Percentiles rank a stretch among this genome's conserved stretches.
phyloP scores from a whole-genome alignment of 1,284 basidiomycete genomes.

The Tilletia horrida region DNA sequence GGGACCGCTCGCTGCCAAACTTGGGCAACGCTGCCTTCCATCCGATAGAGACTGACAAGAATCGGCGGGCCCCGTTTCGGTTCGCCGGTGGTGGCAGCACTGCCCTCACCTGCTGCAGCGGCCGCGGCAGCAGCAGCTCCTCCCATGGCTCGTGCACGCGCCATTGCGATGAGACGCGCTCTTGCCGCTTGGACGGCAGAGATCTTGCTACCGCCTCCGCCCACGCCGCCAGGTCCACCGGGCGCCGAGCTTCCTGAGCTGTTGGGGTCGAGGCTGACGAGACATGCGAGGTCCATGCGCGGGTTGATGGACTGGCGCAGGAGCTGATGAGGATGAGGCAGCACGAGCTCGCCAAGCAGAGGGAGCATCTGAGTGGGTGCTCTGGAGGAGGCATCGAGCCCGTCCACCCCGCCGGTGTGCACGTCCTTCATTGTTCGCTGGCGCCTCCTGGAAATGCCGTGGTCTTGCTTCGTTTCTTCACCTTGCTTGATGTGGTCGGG shows the following conservation, averaged over 20 bases:
- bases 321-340: conserved; percentile 7
- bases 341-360: conserved; percentile 12
- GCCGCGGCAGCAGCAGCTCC: conserved; percentile 1
- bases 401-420: neutral
- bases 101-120: neutral
- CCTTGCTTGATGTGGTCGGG: too few relatives aligned
- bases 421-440: neutral
- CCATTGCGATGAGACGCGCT: conserved; percentile 13
- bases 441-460: too few relatives aligned
- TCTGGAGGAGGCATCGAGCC: neutral
- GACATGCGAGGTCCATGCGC: conserved; percentile 36
- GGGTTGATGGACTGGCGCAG: conserved; percentile 32
- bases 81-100: conserved; percentile 20
- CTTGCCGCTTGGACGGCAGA: neutral
- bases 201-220: neutral
- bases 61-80: conserved; percentile 32
- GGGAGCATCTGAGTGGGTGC: neutral
- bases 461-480: too few relatives aligned
- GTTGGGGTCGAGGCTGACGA: conserved; percentile 21
- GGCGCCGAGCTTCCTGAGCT: neutral
- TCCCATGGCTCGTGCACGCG: neutral
- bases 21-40: conserved; percentile 30
- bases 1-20: conserved; percentile 29
- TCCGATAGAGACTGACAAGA: conserved; percentile 31
- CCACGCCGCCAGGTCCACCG: neutral